Evolutionary conservation across 257 asterid species (phyloP), one percentile per base, ranked within the genome.

Genomic region (Coffea canephora): DNA sequence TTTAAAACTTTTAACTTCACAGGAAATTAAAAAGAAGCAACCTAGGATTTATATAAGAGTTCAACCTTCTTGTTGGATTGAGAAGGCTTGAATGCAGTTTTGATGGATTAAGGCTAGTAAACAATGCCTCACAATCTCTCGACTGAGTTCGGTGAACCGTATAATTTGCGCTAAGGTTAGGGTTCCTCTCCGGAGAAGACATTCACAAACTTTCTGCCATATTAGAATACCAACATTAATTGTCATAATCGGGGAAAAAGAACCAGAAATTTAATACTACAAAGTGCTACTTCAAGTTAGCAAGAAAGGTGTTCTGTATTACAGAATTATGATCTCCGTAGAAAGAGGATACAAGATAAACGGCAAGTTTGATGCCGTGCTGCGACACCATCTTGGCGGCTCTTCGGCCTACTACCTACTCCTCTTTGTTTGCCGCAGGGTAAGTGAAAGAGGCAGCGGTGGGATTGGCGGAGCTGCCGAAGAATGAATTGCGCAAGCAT

Each of bases 51-150:
- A n/a, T 49, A 34, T 10, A 52, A 61, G 39, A 71, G 62, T 36
- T 6, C 15, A 2, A 95, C 98, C 98, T 76, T 87, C 91, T 79
- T 77, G 89, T 77, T 81, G 86, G 8, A 85, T 14, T 19, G 90
- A 65, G 59, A 93, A 93, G 74, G 97, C 96, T 84, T 95, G 98
- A 61, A 92, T 92, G 62, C 97, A 93, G 79, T 93, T 95, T 54
- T 95, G 98, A 89, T 93, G 96, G 78, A 92, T 87, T 27, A 95
- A 81, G 67, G 94, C 99, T 4, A 96, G 92, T 50, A 95, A 85
- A 85, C 97, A 92, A 77, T 89, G 91, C 68, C 82, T 73, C 21
- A 90, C 96, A 78, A 83, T 91, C 68, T 87, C 91, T 85, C 83
- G 83, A 59, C 83, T 83, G 52, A 95, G 91, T 81, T 88, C 95